phyloP scores from a whole-genome alignment of 805 yeast genomes.

The Cyberlindnera japonica region DNA sequence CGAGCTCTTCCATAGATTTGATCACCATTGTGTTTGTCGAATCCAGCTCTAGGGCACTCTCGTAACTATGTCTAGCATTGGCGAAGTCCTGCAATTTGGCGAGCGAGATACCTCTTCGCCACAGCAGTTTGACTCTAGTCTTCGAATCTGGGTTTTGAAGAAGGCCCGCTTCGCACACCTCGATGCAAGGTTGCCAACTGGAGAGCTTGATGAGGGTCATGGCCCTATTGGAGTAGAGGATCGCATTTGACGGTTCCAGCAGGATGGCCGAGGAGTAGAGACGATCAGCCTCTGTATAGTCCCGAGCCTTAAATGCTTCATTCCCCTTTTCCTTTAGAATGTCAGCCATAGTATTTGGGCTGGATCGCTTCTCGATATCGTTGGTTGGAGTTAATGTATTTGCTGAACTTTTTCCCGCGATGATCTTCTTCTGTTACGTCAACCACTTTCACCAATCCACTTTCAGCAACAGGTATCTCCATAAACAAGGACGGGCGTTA shows the following conservation, averaged over 20 bases:
- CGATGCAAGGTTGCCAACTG: conserved; percentile 46
- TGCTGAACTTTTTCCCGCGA: too few relatives aligned
- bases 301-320: conserved; percentile 40
- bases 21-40: conserved; percentile 37
- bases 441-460: neutral
- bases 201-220: conserved; percentile 54
- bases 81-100: conserved; percentile 27
- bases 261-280: conserved; percentile 55
- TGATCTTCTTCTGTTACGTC: neutral
- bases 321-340: conserved; percentile 45
- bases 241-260: conserved; percentile 46
- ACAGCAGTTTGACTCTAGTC: conserved; percentile 45
- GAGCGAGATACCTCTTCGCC: conserved; percentile 46
- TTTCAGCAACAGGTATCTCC: too few relatives aligned
- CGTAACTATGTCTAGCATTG: conserved; percentile 31
- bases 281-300: conserved; percentile 48
- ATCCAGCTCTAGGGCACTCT: conserved; percentile 39
- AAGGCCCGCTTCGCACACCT: conserved; percentile 50
- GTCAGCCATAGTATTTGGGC: too few relatives aligned
- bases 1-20: conserved; percentile 33
- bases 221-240: conserved; percentile 65
- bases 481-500: too few relatives aligned
- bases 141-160: conserved; percentile 26
- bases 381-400: neutral
- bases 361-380: too few relatives aligned